Evolutionary conservation across 495 filamentous ascomycete species (phyloP), one percentile per base, ranked within the genome.

Genomic region (Filosporella fistucella): DNA sequence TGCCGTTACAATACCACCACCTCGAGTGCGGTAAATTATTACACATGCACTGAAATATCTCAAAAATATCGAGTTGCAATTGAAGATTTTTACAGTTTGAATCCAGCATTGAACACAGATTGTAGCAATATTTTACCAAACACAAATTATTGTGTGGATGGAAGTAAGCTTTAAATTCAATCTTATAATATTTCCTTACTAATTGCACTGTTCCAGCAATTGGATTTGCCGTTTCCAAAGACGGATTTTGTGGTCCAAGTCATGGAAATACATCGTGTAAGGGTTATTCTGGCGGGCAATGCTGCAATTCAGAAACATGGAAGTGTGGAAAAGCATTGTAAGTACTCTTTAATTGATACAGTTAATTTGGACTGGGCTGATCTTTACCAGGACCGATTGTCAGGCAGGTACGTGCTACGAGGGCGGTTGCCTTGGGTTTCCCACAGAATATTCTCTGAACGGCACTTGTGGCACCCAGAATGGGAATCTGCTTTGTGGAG

Each of bases 311-410:
- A 25, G 25, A 59, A 33, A 65, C 54, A 13, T 65, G 43, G 34
- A 57, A 13, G 9, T 65, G 63, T 45, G 61, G 63, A 18, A 39
- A 52, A 25, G 47, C 58, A 21, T 17, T 25, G 44, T 58, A 34
- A 54, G 46, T 49, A n/a, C n/a, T n/a, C n/a, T n/a, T n/a, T n/a
- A n/a, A n/a, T n/a, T n/a, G n/a, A n/a, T n/a, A n/a, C n/a, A n/a
- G n/a, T n/a, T n/a, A n/a, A n/a, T n/a, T n/a, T n/a, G n/a, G n/a
- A n/a, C n/a, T n/a, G n/a, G n/a, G n/a, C n/a, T n/a, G n/a, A n/a
- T n/a, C n/a, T n/a, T n/a, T n/a, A n/a, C n/a, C n/a, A 60, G 57
- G 28, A 57, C 25, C 4, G 63, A 66, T 50, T 66, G 59, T 43
- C 45, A 49, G 11, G 23, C 42, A 3, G 60, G 63, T 13, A 66